phyloP scores from a whole-genome alignment of 2,329 filamentous ascomycete genomes.

The Fusarium pseudoanthophilum region DNA sequence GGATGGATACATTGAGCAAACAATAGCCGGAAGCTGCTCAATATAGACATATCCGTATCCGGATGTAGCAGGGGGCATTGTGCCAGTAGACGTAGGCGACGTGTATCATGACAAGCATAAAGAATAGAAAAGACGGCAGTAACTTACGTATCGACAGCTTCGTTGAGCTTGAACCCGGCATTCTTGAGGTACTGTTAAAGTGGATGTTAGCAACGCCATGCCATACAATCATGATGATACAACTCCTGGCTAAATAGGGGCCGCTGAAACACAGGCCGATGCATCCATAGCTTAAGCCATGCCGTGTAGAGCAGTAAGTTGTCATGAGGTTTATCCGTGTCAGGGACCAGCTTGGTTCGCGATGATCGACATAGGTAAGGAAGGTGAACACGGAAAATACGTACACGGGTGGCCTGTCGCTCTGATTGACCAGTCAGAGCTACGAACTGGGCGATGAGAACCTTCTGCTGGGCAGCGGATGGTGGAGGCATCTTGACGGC shows the following conservation, averaged over 20 bases:
- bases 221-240: constrained; percentile 14
- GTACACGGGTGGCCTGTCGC: constrained; percentile 57
- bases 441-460: constrained; percentile 55
- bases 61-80: constrained; percentile 8
- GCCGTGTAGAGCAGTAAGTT: constrained; percentile 21
- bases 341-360: constrained; percentile 9
- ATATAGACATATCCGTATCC: constrained; percentile 24
- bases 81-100: constrained; percentile 1
- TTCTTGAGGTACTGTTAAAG: constrained; percentile 59
- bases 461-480: constrained; percentile 54
- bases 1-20: constrained; percentile 22
- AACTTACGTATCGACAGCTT: constrained; percentile 69
- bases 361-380: neutral
- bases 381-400: constrained; percentile 37
- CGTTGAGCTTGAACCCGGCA: constrained; percentile 61
- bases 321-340: constrained; percentile 11
- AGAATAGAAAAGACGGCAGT: constrained; percentile 12
- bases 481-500: constrained; percentile 50
- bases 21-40: constrained; percentile 13
- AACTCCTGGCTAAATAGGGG: constrained; percentile 30
- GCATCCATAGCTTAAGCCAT: constrained; percentile 3
- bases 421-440: constrained; percentile 57
- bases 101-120: constrained; percentile 23
- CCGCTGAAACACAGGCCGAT: constrained; percentile 33
- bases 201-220: constrained; percentile 40